These are phyloP conservation scores for Prunus armeniaca DNA, from an alignment of 306 rosid species.

Conservation along the genomic window DNA sequence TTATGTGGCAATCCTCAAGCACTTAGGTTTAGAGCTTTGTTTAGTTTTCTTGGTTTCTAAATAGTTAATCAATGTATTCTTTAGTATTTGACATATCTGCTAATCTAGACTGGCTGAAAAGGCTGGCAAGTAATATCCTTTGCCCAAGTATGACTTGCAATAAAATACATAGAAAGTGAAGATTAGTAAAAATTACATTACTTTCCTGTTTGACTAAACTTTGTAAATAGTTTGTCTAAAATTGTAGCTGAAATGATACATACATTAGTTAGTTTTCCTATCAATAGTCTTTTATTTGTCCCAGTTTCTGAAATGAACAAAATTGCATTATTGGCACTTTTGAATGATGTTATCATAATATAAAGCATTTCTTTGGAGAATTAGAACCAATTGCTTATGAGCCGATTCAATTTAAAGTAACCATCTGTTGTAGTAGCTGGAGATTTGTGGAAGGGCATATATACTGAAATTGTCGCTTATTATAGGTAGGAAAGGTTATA, in stretches of 20 bases:
- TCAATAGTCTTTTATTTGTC: neutral
- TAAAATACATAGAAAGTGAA: neutral
- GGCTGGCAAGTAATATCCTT: neutral
- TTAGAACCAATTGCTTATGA: neutral
- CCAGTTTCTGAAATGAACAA: neutral
- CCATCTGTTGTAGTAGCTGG: neutral
- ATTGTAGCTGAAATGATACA: neutral
- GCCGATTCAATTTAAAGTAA: neutral
- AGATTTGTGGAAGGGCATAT: neutral
- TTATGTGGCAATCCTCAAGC: neutral
- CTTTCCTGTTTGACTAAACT: neutral
- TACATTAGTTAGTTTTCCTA: neutral
- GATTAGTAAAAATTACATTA: neutral
- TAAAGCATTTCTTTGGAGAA: neutral
- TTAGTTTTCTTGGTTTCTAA: neutral
- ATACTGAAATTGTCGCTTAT: constrained; percentile 20
- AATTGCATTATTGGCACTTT: neutral
- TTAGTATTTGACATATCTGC: neutral
- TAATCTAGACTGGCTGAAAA: neutral
- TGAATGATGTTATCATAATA: neutral
- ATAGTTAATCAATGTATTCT: neutral
- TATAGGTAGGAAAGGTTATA: constrained; percentile 85
- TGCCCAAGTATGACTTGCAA: neutral
- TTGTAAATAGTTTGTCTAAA: neutral
- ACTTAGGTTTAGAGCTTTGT: neutral